Base-by-base conservation (phyloP, 176 grass and related monocot genomes). In the Dendrocalamus sinicus region DNA sequence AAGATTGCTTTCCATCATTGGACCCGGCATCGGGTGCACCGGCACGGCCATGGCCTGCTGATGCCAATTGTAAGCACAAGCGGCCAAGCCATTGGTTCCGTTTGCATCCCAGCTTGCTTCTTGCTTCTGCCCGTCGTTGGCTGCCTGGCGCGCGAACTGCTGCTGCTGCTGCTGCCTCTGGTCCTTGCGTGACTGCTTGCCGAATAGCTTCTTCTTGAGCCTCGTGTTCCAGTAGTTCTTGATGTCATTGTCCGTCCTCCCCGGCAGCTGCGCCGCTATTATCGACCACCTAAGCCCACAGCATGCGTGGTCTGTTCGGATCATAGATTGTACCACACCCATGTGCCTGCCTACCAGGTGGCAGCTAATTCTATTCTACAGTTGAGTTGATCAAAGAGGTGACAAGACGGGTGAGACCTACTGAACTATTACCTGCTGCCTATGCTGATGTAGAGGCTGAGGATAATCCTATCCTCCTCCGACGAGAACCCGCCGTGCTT, bases 211-310 rank as follows among this genome's bases (percentile, higher is more conserved):
- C 87, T 95, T 98, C 95, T 98, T 98, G 30, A 98, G 87, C 88
- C 89, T 93, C 20, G 95, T 98, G 77, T 98, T 98, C 95, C 95
- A 98, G 85, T 98, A 95, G 87, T 98, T 98, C 91, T 98, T 98
- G 90, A 98, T 98, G 76, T 98, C 95, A 81, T 98, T 98, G 64
- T 98, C 95, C 1, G 95, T 98, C 86, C 95, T 90, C 52, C 95
- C 95, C 2, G 95, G 95, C 87, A 98, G 87, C 82, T 95, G 95
- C 19, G 93, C 91, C 9, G 95, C 95, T 87, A 98, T 98, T 54
- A 98, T 93, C 20, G 95, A 98, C 95, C 95, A 98, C 91, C 95
- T 98, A 79, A 30, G 67, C 63, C 63, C 65, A 67, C 43, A 70
- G 7, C 71, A 91, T 84, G 77, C 75, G 69, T 43, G 70, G 54